Conservation (phyloP, 169 alveolate species). For the Babesia divergens region DNA sequence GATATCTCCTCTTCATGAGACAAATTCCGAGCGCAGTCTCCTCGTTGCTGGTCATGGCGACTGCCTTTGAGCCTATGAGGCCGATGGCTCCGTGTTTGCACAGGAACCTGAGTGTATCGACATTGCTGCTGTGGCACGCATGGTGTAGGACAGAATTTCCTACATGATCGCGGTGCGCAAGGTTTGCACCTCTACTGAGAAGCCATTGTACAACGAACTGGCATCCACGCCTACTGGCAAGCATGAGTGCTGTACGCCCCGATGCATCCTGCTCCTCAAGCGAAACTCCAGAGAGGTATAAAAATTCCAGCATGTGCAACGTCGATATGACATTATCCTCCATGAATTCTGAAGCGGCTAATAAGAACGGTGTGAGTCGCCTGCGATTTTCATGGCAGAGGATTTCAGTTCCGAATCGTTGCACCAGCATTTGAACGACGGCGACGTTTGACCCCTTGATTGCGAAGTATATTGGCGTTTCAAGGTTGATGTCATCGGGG, state of each 20-base stretch:
- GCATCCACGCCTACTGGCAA: conserved; percentile 83
- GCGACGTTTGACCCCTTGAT: conserved; percentile 72
- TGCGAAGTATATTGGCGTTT: conserved; percentile 77
- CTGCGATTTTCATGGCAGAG: conserved; percentile 71
- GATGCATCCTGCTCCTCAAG: conserved; percentile 85
- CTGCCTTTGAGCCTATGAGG: conserved; percentile 30
- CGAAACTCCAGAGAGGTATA: conserved; percentile 83
- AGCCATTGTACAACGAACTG: conserved; percentile 84
- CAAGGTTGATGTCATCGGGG: conserved; percentile 75
- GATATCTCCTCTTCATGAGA: conserved; percentile 25
- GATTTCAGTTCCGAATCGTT: conserved; percentile 70
- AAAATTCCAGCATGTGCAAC: conserved; percentile 80
- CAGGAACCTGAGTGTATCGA: conserved; percentile 57
- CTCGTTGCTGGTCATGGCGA: conserved; percentile 38
- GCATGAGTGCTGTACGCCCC: conserved; percentile 87
- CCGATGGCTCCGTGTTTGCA: conserved; percentile 61
- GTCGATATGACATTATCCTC: conserved; percentile 78
- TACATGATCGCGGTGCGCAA: conserved; percentile 78
- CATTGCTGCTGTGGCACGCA: conserved; percentile 67
- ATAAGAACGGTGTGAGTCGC: conserved; percentile 75
- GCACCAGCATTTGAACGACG: conserved; percentile 65
- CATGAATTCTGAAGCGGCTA: conserved; percentile 82
- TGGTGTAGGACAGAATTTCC: conserved; percentile 74
- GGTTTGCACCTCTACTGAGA: conserved; percentile 79
- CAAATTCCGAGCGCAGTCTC: conserved; percentile 57